A percentile compares a stretch with the other conserved stretches of the same genome.
Evolutionary conservation across 2,329 filamentous ascomycete genomes (phyloP).

Genomic region (Fusarium protoensiforme): DNA sequence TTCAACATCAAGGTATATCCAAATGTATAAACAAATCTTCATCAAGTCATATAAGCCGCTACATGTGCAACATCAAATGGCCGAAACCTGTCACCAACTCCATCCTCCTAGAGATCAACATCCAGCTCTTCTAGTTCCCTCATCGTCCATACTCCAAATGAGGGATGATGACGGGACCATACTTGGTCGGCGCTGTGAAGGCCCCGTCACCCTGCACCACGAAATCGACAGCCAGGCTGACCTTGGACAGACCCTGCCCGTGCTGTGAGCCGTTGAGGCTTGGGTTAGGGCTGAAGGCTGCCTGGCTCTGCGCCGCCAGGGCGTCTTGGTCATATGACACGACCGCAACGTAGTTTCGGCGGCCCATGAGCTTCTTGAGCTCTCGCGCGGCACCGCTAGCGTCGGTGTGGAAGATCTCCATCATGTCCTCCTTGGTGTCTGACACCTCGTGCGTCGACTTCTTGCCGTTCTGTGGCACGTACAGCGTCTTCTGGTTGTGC

Average conservation of each 20-base stretch:
- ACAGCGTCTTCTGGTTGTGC: slow-evolving; percentile 94
- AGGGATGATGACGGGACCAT: slow-evolving; percentile 94
- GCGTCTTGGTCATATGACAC: slow-evolving; percentile 94
- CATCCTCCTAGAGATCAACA: not conserved
- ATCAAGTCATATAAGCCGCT: slow-evolving; percentile 34
- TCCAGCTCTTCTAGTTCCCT: not conserved
- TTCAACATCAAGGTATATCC: slow-evolving; percentile 38
- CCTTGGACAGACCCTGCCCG: slow-evolving; percentile 64
- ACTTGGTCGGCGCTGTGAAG: slow-evolving; percentile 88
- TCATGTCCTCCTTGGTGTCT: slow-evolving; percentile 99
- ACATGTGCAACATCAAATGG: slow-evolving; percentile 23
- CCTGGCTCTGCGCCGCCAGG: slow-evolving; percentile 55
- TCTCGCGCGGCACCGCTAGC: slow-evolving; percentile 86
- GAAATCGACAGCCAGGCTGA: slow-evolving; percentile 95
- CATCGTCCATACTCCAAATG: slow-evolving; percentile 77
- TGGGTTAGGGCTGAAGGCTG: slow-evolving; percentile 52
- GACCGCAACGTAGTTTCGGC: slow-evolving; percentile 91
- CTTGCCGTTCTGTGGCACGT: slow-evolving; percentile 89
- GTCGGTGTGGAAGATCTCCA: slow-evolving; percentile 98
- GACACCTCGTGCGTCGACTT: slow-evolving; percentile 77
- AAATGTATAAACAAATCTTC: slow-evolving; percentile 35
- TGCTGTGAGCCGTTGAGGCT: slow-evolving; percentile 48
- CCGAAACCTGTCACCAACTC: not conserved
- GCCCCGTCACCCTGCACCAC: slow-evolving; percentile 93
- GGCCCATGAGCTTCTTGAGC: slow-evolving; percentile 90